Conservation (phyloP, 306 rosid genomes). For the Cucurbita maxima region DNA sequence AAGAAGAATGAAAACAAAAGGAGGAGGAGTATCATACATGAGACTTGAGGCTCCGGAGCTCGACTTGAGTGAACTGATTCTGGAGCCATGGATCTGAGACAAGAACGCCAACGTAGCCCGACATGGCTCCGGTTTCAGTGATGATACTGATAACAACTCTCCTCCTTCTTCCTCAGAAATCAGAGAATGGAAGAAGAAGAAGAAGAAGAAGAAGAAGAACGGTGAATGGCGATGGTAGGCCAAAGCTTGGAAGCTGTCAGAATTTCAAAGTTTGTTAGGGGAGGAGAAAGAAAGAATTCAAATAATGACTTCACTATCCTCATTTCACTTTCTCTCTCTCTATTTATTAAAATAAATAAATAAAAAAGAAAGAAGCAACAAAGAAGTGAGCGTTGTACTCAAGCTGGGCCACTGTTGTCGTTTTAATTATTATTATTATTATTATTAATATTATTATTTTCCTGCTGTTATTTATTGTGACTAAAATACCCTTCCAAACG, state of each 20-base stretch:
- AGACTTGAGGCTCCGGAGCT: conserved; percentile 75
- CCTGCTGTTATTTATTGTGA: not conserved
- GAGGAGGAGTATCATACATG: conserved; percentile 30
- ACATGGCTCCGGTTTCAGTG: conserved; percentile 23
- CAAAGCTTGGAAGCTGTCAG: conserved; percentile 44
- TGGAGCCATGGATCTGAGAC: conserved; percentile 99
- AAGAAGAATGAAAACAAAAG: not conserved
- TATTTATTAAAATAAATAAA: not conserved
- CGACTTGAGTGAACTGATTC: conserved; percentile 94
- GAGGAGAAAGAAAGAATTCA: conserved; percentile 26
- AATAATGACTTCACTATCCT: conserved; percentile 33
- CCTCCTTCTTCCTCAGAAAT: not conserved
- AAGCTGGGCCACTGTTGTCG: conserved; percentile 15
- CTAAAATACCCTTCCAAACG: not conserved
- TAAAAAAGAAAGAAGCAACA: not conserved
- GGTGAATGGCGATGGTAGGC: conserved; percentile 5
- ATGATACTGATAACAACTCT: not conserved
- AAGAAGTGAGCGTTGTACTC: conserved; percentile 7
- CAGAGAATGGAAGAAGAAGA: not conserved
- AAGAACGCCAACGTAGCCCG: conserved; percentile 75
- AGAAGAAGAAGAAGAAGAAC: not conserved
- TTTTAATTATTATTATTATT: not conserved
- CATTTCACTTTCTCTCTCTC: not conserved
- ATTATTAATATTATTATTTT: not conserved
- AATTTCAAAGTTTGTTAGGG: conserved; percentile 24